Percentiles rank a stretch among this genome's conserved stretches.
Evolutionary conservation across 2,329 filamentous ascomycete genomes (phyloP).

Genomic region (Orbilia quercus): DNA sequence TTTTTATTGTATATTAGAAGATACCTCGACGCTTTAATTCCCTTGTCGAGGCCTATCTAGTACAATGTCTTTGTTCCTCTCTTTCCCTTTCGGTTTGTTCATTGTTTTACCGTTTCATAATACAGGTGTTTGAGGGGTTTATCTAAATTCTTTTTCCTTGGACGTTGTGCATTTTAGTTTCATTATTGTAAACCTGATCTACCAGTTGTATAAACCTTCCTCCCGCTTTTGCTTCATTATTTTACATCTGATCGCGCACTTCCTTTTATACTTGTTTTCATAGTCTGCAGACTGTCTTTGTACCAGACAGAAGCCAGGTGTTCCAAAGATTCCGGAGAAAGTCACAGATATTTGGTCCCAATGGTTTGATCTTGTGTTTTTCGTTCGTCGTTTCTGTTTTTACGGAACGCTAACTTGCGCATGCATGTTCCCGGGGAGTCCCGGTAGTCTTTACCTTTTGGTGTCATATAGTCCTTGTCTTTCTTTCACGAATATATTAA

Average conservation of each 20-base stretch:
- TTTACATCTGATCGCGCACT: conserved; percentile 19
- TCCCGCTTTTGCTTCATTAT: conserved; percentile 42
- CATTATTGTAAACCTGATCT: background rate
- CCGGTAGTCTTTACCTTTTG: too few species aligned
- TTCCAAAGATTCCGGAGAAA: too few species aligned
- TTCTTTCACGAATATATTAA: too few species aligned
- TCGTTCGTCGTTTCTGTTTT: too few species aligned
- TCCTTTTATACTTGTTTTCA: conserved; percentile 10
- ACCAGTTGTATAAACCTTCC: conserved; percentile 39
- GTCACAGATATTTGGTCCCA: too few species aligned
- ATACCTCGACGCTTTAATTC: conserved; percentile 6
- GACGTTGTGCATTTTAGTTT: conserved; percentile 10
- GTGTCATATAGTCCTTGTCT: too few species aligned
- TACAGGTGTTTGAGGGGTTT: conserved; percentile 41
- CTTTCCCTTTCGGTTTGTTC: conserved; percentile 16
- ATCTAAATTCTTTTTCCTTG: background rate
- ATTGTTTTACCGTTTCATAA: conserved; percentile 21
- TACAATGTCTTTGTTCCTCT: conserved; percentile 8
- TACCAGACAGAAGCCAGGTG: too few species aligned
- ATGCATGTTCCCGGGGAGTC: too few species aligned
- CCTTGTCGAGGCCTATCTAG: conserved; percentile 17
- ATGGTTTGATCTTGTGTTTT: too few species aligned
- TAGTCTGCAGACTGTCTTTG: conserved; percentile 3
- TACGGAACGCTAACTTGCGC: too few species aligned
- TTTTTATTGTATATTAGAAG: conserved; percentile 46